Evolutionary conservation across 495 filamentous ascomycete species (phyloP).

Genomic region (Letharia lupina): DNA sequence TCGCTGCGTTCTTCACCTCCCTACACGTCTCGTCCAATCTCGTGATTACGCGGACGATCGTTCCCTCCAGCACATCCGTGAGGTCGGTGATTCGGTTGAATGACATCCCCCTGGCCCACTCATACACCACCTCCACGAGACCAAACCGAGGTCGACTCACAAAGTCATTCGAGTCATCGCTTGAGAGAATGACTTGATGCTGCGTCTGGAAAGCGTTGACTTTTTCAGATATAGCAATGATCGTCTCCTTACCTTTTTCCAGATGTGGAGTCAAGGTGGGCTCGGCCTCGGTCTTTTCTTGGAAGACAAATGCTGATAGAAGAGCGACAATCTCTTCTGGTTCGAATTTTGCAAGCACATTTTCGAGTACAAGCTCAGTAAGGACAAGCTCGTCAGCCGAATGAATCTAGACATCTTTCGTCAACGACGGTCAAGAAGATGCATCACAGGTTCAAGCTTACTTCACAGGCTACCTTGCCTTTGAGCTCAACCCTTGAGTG

Average conservation of each 20-base stretch:
- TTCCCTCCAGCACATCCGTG: conserved; percentile 94
- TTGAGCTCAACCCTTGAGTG: conserved; percentile 81
- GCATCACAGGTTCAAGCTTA: conserved; percentile 24
- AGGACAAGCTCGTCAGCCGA: conserved; percentile 96
- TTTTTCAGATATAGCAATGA: conserved; percentile 79
- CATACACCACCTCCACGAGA: conserved; percentile 93
- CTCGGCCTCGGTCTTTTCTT: conserved; percentile 82
- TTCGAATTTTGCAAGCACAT: conserved; percentile 89
- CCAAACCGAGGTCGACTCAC: conserved; percentile 80
- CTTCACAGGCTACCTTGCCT: conserved; percentile 94
- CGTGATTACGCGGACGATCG: conserved; percentile 88
- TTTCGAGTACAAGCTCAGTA: conserved; percentile 92
- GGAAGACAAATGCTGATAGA: conserved; percentile 93
- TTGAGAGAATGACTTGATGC: conserved; percentile 82
- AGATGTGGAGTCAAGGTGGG: conserved; percentile 79
- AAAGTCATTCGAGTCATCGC: conserved; percentile 88
- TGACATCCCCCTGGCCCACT: conserved; percentile 95
- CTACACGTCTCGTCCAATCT: conserved; percentile 91
- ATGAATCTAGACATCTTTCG: conserved; percentile 53
- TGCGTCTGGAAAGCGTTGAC: conserved; percentile 79
- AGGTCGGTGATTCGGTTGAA: conserved; percentile 97
- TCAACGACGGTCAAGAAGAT: conserved; percentile 4
- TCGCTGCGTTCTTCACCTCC: conserved; percentile 93
- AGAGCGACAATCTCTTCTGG: conserved; percentile 95
- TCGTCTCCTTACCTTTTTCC: conserved; percentile 75